Evolutionary conservation across 108 stramenopile species (phyloP), one percentile per base, ranked within the genome.

Genomic region (Fistulifera pelliculosa): DNA sequence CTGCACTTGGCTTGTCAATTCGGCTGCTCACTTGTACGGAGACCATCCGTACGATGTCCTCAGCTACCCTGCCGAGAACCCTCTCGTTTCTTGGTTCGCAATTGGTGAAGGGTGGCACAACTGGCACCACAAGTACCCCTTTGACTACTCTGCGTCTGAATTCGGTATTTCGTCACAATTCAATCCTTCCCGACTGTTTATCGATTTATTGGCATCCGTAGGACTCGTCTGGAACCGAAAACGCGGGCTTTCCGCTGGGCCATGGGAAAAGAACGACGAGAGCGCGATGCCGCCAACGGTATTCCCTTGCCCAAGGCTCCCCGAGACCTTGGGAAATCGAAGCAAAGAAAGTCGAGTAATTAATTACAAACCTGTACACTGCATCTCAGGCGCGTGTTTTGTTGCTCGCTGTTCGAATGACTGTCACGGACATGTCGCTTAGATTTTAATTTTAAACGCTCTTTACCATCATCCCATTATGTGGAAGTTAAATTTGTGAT

Each of bases 51-150:
- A 98, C 62, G 96, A 97, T 69, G 85, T 88, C 27, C 42, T 85
- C 47, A 86, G 82, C 18, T 96, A 95, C 69, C 96, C 99, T 8
- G 82, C 95, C 10, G 96, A 99, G 75, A 97, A 96, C 67, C 94
- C 97, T 7, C 73, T 96, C 57, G 97, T 98, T 18, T 90, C 93
- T 21, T 80, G 93, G 62, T 85, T 81, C 49, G 87, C 94, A 24
- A 73, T 98, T 21, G 99, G 99, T 6, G 99, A 99, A 76, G 99
- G 99, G 66, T 99, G 97, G 97, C 99, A 99, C 81, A 99, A 99
- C 90, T 99, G 97, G 97, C 99, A 99, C 68, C 99, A 99, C 92
- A 96, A 96, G 65, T 98, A 98, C 71, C 99, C 99, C 50, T 98
- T 87, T 74, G 97, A 98, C 66, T 99, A 99, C 66, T 93, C 95